phyloP scores from a whole-genome alignment of 108 stramenopile genomes.

The Epithemia pelagica region DNA sequence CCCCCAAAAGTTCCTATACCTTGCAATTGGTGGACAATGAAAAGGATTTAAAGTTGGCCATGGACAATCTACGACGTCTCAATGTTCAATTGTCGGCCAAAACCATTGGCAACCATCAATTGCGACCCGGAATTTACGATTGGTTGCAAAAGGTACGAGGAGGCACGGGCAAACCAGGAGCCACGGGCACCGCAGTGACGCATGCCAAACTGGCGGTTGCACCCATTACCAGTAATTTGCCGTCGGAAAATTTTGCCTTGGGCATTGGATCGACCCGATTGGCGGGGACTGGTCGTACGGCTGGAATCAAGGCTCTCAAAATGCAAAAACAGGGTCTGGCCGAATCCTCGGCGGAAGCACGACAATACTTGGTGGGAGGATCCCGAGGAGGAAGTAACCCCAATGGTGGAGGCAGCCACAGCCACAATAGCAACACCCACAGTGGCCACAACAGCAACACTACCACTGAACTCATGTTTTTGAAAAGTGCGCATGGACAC shows the following conservation, averaged over 20 bases:
- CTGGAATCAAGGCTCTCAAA: slow-evolving; percentile 65
- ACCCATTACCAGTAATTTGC: slow-evolving; percentile 80
- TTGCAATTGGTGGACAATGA: slow-evolving; percentile 75
- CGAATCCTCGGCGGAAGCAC: slow-evolving; percentile 28
- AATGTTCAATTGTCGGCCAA: slow-evolving; percentile 75
- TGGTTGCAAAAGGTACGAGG: slow-evolving; percentile 81
- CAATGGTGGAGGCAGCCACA: slow-evolving; percentile 16
- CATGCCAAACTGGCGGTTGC: slow-evolving; percentile 3
- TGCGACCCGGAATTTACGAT: slow-evolving; percentile 75
- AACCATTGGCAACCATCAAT: slow-evolving; percentile 51
- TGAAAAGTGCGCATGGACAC: slow-evolving; percentile 86
- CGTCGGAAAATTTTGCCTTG: slow-evolving; percentile 81
- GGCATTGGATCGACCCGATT: slow-evolving; percentile 81
- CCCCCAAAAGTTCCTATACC: slow-evolving; percentile 54
- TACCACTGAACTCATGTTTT: slow-evolving; percentile 52
- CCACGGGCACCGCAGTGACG: background rate
- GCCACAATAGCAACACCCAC: background rate
- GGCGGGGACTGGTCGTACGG: slow-evolving; percentile 86
- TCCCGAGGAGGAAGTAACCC: slow-evolving; percentile 21
- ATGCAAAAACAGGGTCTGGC: slow-evolving; percentile 64
- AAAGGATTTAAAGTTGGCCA: slow-evolving; percentile 55
- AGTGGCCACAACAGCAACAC: background rate
- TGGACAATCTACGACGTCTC: slow-evolving; percentile 55
- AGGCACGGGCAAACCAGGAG: slow-evolving; percentile 14
- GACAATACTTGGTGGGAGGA: slow-evolving; percentile 35